Conservation (phyloP, 1,284 basidiomycete genomes). For the Irpex sp. region DNA sequence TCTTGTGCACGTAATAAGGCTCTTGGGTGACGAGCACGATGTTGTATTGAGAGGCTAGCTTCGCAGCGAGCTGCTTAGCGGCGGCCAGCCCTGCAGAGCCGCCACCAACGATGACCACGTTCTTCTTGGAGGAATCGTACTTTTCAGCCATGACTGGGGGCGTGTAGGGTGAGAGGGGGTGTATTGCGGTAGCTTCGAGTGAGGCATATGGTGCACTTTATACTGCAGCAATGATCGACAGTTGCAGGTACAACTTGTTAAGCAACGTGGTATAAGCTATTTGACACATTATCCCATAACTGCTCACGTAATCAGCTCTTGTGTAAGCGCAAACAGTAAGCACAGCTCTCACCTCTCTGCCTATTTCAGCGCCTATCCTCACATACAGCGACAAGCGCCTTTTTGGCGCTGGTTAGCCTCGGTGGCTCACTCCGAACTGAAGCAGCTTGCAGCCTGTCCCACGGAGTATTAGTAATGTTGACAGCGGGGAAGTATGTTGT, state of each 20-base stretch:
- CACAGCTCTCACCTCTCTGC: not conserved
- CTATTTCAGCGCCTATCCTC: not conserved
- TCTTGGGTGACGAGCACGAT: conserved; percentile 31
- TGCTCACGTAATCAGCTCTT: not conserved
- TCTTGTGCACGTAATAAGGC: conserved; percentile 28
- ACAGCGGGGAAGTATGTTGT: too few relatives aligned
- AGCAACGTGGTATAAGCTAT: not conserved
- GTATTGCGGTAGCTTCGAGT: too few relatives aligned
- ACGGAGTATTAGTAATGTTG: not conserved
- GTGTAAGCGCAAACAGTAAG: not conserved
- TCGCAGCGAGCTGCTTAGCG: conserved; percentile 27
- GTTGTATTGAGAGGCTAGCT: conserved; percentile 26
- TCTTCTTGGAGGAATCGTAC: conserved; percentile 21
- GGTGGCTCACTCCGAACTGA: not conserved
- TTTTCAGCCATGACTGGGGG: conserved; percentile 21
- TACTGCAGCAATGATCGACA: too few relatives aligned
- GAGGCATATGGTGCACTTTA: too few relatives aligned
- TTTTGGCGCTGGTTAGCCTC: not conserved
- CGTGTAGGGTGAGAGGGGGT: not conserved
- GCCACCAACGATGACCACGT: conserved; percentile 34
- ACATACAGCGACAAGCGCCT: not conserved
- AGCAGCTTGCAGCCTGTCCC: not conserved
- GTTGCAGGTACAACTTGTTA: not conserved
- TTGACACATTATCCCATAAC: not conserved
- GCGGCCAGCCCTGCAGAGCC: conserved; percentile 27